Conservation (phyloP, 179 eudicot species). For the Gypsophila paniculata region DNA sequence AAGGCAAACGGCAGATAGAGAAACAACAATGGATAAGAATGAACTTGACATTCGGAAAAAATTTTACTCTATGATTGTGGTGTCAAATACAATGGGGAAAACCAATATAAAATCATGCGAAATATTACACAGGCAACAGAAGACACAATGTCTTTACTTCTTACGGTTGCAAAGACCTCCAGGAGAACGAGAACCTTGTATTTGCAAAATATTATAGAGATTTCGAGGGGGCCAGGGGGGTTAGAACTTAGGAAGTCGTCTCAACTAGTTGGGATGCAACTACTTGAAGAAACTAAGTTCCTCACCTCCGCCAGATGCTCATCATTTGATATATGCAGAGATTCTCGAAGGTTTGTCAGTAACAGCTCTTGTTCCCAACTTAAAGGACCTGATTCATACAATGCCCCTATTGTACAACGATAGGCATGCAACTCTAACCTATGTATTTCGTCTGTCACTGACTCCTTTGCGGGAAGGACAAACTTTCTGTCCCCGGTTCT, state of each 20-base stretch:
- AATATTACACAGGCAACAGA: slow-evolving; percentile 23
- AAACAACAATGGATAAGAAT: slow-evolving; percentile 10
- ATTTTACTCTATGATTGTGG: slow-evolving; percentile 32
- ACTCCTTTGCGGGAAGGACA: slow-evolving; percentile 35
- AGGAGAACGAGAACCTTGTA: slow-evolving; percentile 17
- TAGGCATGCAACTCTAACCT: slow-evolving; percentile 82
- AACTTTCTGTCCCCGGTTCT: slow-evolving; percentile 34
- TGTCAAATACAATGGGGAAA: slow-evolving; percentile 27
- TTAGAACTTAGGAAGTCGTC: slow-evolving; percentile 1
- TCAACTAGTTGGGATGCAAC: slow-evolving; percentile 38
- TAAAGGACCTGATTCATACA: slow-evolving; percentile 78
- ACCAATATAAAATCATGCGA: not conserved
- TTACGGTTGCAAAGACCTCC: slow-evolving; percentile 28
- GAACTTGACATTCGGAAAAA: slow-evolving; percentile 20
- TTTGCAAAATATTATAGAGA: slow-evolving; percentile 12
- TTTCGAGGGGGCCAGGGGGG: not conserved
- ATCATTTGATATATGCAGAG: slow-evolving; percentile 75
- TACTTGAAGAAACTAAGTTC: slow-evolving; percentile 42
- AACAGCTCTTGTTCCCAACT: slow-evolving; percentile 85
- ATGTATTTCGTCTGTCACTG: slow-evolving; percentile 52
- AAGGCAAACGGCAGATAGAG: not conserved
- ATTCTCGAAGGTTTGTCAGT: slow-evolving; percentile 72
- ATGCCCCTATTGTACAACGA: slow-evolving; percentile 66
- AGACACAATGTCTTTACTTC: slow-evolving; percentile 22
- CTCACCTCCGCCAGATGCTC: slow-evolving; percentile 76